Evolutionary conservation across 2,329 filamentous ascomycete species (phyloP), one percentile per base, ranked within the genome.

Genomic region (Pestalotiopsis sp.): DNA sequence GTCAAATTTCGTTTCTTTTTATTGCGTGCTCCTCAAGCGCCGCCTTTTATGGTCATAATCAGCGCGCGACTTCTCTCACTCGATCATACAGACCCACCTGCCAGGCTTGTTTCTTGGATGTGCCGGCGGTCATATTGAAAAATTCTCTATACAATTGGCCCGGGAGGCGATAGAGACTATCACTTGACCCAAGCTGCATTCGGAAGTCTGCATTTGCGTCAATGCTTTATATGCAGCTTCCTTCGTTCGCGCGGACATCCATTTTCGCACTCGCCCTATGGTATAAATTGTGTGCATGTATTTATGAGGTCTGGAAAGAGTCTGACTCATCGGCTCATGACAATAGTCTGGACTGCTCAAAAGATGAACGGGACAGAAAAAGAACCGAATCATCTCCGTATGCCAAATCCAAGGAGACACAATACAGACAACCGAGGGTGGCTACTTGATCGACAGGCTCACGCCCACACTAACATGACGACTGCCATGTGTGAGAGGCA

Each of bases 161-260:
- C 60, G 31, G 17, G 56, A 49, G 58, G 31, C 68, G 63, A 70
- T 58, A 70, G 67, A 68, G 66, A 70, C 70, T 73, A 70, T 73
- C 69, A 66, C 20, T 57, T 58, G 49, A 31, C 20, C 68, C 68
- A 65, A 65, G 67, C 68, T 63, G 17, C 68, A 69, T 72, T 65
- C 64, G 31, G 64, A 76, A 70, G 75, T 78, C 78, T 80, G 78
- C 73, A 77, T 70, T 69, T 80, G 78, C 79, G 77, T 81, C 79
- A 81, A 81, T 81, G 80, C 80, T 75, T 80, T 81, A 74, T 72
- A 76, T 80, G 78, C 77, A 77, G 70, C 70, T 70, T 41, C 57
- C 57, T 49, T 52, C 20, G 39, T 61, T 11, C 38, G 36, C 27
- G n/a, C 20, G 20, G n/a, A 17, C 9, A 2, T 25, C 20, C n/a